Percentiles rank a stretch among this genome's conserved stretches.
Conservation (phyloP, 768 basidiomycete species). For the Lactarius evosmus region DNA sequence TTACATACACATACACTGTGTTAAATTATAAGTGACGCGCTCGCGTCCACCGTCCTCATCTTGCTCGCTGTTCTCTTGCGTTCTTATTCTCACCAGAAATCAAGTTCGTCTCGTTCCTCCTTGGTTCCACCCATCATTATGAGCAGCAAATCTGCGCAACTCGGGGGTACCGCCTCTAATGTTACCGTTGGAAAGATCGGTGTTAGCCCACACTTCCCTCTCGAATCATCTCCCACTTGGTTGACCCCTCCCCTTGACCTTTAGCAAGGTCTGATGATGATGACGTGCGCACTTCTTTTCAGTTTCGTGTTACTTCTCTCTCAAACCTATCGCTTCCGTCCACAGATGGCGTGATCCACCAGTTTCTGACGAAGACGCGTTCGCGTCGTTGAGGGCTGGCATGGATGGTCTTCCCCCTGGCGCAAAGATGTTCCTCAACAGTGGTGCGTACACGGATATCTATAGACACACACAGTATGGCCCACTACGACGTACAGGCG, state of each 20-base stretch:
- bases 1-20: not conserved
- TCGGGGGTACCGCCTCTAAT: slow-evolving; percentile 41
- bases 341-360: slow-evolving; percentile 30
- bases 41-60: not conserved
- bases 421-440: slow-evolving; percentile 52
- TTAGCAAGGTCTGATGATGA: slow-evolving; percentile 50
- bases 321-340: not conserved
- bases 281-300: slow-evolving; percentile 42
- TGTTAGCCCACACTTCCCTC: slow-evolving; percentile 32
- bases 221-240: not conserved
- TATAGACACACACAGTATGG: not conserved
- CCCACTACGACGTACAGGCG: slow-evolving; percentile 35
- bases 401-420: slow-evolving; percentile 43
- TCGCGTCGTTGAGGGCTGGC: slow-evolving; percentile 56
- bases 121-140: slow-evolving; percentile 3
- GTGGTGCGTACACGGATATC: slow-evolving; percentile 36
- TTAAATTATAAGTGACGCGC: not conserved
- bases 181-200: slow-evolving; percentile 41
- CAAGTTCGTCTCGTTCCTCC: not conserved
- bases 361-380: slow-evolving; percentile 55
- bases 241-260: not conserved
- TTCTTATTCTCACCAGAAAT: slow-evolving; percentile 7
- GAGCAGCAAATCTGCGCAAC: slow-evolving; percentile 32
- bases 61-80: not conserved
- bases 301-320: not conserved